Evolutionary conservation across 73 alveolate species (phyloP), one percentile per base, ranked within the genome.

Genomic region (Paramecium pentaurelia): DNA sequence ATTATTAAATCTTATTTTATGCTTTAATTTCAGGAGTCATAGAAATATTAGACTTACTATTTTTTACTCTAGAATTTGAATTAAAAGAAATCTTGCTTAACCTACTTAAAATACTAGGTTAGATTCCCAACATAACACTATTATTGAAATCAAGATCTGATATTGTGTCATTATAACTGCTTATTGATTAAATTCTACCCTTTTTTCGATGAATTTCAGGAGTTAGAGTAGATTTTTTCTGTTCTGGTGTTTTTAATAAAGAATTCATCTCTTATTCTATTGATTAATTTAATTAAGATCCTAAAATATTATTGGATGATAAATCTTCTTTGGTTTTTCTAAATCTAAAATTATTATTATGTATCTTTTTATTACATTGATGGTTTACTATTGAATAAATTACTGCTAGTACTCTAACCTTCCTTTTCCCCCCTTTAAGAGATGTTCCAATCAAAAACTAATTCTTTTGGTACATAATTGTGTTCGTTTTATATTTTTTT

Each of bases 91-190:
- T 22, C 60, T 75, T 75, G 25, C 88, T 75, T 40, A 75, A 45
- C 28, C 86, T 75, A 75, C 64, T 37, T 45, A 75, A 75, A 16
- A 75, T 75, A n/a, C 86, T 71, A 36, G 86, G 86, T 34, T 71
- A 40, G 14, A 71, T 71, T 28, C 86, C 86, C 32, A 75, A 75
- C 36, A 37, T 3, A 9, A 36, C 88, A 36, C 68, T 75, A 75
- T 75, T 37, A 75, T 75, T 37, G 40, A 37, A 37, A 14, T 75
- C 88, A 20, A 75, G 6, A n/a, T 36, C 34, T 37, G 64, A 75
- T 54, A 54, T 18, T 75, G 58, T 16, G 32, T 37, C 20, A 75
- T 75, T 75, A 8, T 36, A 75, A 75, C 68, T 75, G 28, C 40
- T 37, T 5, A 75, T 37, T 14, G 88, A 75, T 22, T 8, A 37